Evolutionary conservation across 106 monocot species (phyloP), one percentile per base, ranked within the genome.

Genomic region (Cymbidium sinense): DNA sequence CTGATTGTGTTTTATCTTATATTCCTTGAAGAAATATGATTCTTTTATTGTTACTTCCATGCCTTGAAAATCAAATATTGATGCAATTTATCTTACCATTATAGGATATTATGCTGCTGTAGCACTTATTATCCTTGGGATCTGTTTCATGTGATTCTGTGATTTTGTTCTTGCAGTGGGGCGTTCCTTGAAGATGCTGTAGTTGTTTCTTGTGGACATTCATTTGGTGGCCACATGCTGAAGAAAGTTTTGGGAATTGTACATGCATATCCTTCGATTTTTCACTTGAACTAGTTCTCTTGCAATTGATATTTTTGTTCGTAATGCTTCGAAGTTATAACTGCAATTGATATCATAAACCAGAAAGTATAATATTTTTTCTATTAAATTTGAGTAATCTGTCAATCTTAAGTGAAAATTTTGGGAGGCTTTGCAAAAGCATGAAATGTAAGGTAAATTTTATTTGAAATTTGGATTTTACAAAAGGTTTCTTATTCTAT

Each of bases 161-260:
- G 52, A 51, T 79, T 10, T 5, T 71, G 50, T 72, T 79, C 1
- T 86, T 86, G 18, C 79, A 95, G 95, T n/a, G 95, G 95, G 76
- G 81, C 86, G 35, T 96, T 93, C 78, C 95, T 96, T 70, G 95
- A 96, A 81, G 95, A 96, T 87, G 95, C 95, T 34, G 50, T 96
- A 75, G 90, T 91, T 84, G 91, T 93, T 20, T 93, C 93, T 52
- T 96, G 95, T 83, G 95, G 95, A 19, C 95, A 96, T 86, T 93
- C 95, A 76, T 96, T 93, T 83, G 95, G 95, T 79, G 93, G 95
- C 50, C 79, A 87, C 58, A 87, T 93, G 89, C 86, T 96, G 72
- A 96, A 93, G 82, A 93, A 96, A 86, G 91, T 96, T 28, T 33
- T 91, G 70, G 91, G 91, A 79, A 83, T 82, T 89, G 95, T 96